phyloP scores from a whole-genome alignment of 208 protist genomes.

The Borovskyia barvae region DNA sequence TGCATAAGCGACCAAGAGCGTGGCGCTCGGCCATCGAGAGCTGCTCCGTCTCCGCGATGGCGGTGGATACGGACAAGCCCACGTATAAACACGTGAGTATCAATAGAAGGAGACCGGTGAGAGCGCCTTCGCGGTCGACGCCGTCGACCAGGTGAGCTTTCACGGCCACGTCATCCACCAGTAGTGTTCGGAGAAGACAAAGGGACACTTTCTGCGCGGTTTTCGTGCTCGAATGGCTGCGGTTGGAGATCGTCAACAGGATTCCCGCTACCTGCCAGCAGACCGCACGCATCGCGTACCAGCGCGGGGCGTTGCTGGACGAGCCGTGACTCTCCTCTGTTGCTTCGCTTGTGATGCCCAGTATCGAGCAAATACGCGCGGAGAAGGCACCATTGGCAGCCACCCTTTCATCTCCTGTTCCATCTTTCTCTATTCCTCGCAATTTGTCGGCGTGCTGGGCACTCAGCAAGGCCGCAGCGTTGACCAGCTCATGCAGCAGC shows the following conservation, averaged over 20 bases:
- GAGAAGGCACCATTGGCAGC: no score
- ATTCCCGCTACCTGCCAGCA: constrained; percentile 43
- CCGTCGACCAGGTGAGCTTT: constrained; percentile 3
- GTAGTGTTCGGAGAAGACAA: background rate
- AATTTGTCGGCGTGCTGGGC: no score
- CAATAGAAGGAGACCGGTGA: constrained; percentile 34
- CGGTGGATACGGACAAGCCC: constrained; percentile 4
- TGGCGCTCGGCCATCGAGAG: background rate
- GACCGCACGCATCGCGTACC: constrained; percentile 38
- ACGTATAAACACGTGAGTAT: constrained; percentile 33
- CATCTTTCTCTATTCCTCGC: no score
- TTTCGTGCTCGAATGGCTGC: background rate
- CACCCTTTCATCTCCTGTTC: no score
- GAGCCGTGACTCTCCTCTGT: no score
- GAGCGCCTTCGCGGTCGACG: constrained; percentile 12
- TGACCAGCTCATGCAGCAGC: constrained; percentile 26
- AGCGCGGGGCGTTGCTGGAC: constrained; percentile 19
- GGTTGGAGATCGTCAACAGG: constrained; percentile 7
- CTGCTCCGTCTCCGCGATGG: background rate
- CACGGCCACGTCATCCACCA: constrained; percentile 2
- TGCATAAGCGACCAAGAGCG: constrained; percentile 20
- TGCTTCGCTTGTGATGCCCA: no score
- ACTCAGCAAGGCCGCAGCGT: background rate
- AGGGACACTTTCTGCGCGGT: constrained; percentile 1
- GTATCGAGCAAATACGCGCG: no score